Conservation (phyloP, 2,329 filamentous ascomycete species). For the Arthrobotrys megalospora region DNA sequence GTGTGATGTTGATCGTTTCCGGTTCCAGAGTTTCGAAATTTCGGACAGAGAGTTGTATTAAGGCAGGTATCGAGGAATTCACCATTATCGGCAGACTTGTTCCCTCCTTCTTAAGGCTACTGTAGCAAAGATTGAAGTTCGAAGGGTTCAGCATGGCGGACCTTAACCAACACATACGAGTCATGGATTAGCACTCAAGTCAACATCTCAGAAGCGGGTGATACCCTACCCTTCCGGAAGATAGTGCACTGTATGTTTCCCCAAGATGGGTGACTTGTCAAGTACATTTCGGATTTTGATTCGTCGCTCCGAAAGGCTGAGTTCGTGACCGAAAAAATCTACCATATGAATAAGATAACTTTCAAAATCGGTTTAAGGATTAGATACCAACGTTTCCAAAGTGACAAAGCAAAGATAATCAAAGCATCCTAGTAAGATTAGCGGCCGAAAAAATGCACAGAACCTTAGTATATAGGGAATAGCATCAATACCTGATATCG, state of each 20-base stretch:
- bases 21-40: constrained; percentile 86
- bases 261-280: constrained; percentile 91
- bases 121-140: constrained; percentile 84
- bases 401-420: constrained; percentile 22
- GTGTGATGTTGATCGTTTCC: constrained; percentile 82
- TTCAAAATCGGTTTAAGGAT: neutral
- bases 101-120: constrained; percentile 72
- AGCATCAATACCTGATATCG: constrained; percentile 61
- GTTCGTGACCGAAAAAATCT: constrained; percentile 90
- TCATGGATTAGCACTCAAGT: constrained; percentile 64
- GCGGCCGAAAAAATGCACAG: neutral
- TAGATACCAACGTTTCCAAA: constrained; percentile 53
- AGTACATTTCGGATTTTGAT: constrained; percentile 90
- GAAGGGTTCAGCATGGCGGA: constrained; percentile 91
- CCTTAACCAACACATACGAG: constrained; percentile 67
- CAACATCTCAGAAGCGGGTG: constrained; percentile 33
- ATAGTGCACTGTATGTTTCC: constrained; percentile 97
- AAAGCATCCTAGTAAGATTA: constrained; percentile 40
- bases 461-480: neutral
- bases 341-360: neutral
- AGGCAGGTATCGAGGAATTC: constrained; percentile 90
- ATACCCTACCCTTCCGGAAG: constrained; percentile 83
- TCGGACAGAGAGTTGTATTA: constrained; percentile 88
- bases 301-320: constrained; percentile 91
- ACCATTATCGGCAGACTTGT: constrained; percentile 86